phyloP scores from a whole-genome alignment of 108 stramenopile genomes.

The Nitzschia sp. region DNA sequence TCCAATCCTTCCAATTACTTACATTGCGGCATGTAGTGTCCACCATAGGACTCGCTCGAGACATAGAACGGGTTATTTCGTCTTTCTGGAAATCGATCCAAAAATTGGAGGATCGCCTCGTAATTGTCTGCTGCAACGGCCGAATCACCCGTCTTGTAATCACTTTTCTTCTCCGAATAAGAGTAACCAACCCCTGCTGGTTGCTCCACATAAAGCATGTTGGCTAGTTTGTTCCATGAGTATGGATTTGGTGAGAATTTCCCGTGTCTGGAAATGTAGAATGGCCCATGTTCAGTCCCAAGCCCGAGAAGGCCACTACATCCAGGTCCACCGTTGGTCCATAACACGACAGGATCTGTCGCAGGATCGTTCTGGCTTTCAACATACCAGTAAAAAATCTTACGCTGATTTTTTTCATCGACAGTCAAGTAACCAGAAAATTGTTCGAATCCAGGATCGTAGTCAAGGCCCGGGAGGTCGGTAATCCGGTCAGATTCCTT shows the following conservation, averaged over 20 bases:
- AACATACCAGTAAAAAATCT: conserved; percentile 53
- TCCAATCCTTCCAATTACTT: conserved; percentile 5
- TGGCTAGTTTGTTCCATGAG: conserved; percentile 56
- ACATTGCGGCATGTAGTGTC: conserved; percentile 47
- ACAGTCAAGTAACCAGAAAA: conserved; percentile 50
- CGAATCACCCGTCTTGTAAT: conserved; percentile 35
- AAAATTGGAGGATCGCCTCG: conserved; percentile 24
- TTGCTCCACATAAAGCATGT: conserved; percentile 59
- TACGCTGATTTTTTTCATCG: conserved; percentile 11
- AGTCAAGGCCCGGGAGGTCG: conserved; percentile 40
- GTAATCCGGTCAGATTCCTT: conserved; percentile 2
- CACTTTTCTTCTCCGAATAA: conserved; percentile 36
- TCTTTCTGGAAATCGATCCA: conserved; percentile 37
- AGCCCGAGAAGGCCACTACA: conserved; percentile 47
- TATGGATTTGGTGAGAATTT: conserved; percentile 30
- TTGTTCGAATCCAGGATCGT: conserved; percentile 36
- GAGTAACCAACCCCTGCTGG: conserved; percentile 69
- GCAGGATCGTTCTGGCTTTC: conserved; percentile 47
- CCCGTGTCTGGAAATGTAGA: conserved; percentile 17
- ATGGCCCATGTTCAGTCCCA: conserved; percentile 51
- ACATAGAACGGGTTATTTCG: conserved; percentile 38
- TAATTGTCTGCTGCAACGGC: conserved; percentile 34
- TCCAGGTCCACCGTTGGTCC: conserved; percentile 73
- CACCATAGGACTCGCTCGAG: conserved; percentile 55
- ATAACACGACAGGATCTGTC: conserved; percentile 51